phyloP scores from a whole-genome alignment of 2,329 filamentous ascomycete species.

The Calonectria leucothoes region DNA sequence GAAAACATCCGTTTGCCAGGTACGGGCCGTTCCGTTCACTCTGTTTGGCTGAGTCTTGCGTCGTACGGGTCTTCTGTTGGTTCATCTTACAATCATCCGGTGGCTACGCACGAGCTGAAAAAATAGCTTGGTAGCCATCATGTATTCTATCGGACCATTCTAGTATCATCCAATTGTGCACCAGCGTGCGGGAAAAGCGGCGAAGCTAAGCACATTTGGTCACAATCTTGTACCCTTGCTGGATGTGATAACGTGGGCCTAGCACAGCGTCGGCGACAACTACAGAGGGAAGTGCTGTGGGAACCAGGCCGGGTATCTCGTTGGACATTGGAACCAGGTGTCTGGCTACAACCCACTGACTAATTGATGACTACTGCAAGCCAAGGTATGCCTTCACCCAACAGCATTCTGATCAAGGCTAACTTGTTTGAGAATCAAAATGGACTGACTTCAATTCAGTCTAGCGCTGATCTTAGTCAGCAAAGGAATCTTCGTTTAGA shows the following conservation, averaged over 20 bases:
- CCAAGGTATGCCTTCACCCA: too few species aligned
- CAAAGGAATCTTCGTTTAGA: not conserved
- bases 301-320: not conserved
- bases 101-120: not conserved
- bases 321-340: not conserved
- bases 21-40: not conserved
- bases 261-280: not conserved
- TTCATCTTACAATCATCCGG: not conserved
- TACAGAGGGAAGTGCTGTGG: not conserved
- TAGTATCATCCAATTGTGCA: not conserved
- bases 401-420: too few species aligned
- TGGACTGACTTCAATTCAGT: not conserved
- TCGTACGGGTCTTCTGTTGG: not conserved
- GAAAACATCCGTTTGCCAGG: not conserved
- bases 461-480: not conserved
- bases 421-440: not conserved
- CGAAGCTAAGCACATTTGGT: not conserved
- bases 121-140: not conserved
- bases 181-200: not conserved
- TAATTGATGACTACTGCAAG: not conserved
- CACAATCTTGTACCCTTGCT: not conserved
- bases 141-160: not conserved
- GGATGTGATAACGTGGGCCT: not conserved
- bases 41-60: not conserved
- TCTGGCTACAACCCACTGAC: not conserved